These are phyloP conservation scores for Lentinula raphanica DNA, from an alignment of 768 basidiomycete genomes.

Conservation along the genomic window DNA sequence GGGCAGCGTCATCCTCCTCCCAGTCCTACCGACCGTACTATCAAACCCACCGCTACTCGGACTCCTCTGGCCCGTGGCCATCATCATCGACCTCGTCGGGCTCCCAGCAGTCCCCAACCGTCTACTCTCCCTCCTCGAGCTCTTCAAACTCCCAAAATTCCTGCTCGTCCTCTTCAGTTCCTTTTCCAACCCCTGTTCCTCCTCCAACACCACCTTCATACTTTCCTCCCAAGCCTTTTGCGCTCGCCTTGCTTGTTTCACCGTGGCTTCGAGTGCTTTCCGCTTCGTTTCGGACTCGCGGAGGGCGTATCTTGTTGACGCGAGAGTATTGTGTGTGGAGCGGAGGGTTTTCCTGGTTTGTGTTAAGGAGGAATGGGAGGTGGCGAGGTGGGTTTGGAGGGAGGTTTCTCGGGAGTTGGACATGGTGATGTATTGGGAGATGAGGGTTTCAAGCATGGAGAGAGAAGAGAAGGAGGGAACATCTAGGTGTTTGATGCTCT, in stretches of 20 bases:
- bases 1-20: background rate
- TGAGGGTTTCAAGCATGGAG: background rate
- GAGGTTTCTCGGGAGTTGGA: background rate
- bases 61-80: background rate
- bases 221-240: conserved; percentile 87
- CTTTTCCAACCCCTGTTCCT: conserved; percentile 78
- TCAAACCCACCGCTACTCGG: background rate
- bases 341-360: background rate
- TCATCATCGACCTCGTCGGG: no score
- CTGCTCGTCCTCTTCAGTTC: conserved; percentile 64
- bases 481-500: background rate
- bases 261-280: background rate
- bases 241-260: background rate
- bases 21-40: background rate
- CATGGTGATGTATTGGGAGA: background rate
- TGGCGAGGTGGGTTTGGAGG: background rate
- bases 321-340: conserved; percentile 25
- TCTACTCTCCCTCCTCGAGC: conserved; percentile 27
- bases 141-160: conserved; percentile 49
- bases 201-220: conserved; percentile 75
- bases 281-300: background rate
- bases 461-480: background rate
- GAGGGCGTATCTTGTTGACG: background rate
- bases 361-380: background rate
- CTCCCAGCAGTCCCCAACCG: background rate